Base-by-base conservation (phyloP, 257 asterid genomes). In the Gentiana straminea region DNA sequence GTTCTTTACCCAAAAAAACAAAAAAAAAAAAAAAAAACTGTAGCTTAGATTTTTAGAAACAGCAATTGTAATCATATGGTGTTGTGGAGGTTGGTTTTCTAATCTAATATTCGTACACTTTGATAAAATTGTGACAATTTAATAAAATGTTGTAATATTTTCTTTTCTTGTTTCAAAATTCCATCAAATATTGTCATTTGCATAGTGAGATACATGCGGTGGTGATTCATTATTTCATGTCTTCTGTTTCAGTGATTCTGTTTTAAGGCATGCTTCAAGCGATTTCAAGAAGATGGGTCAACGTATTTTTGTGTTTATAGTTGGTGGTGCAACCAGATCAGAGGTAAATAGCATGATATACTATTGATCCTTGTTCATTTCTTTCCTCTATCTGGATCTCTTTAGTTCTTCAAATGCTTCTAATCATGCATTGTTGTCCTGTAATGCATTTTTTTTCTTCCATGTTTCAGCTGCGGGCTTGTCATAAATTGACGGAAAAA, bases 301-400 rank as follows among this genome's bases (percentile, higher is more conserved):
- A 68, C 92, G 99, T n/a, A 83, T 92, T 66, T 88, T 92, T 72
- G 94, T 92, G 61, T 92, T 88, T 74, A 80, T 92, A 71, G 95
- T 85, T 74, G 99, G 99, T 51, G 99, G 99, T 52, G 95, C 99
- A 35, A 92, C 99, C 49, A 84, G 99, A 59, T 92, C 99, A 52
- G 99, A 92, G 99, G 95, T 88, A 76, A 63, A n/a, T 51, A 8
- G 41, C 33, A 37, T 57, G 13, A 55, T 55, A 41, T 13, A 13
- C 8, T 39, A 45, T 46, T 45, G 13, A 3, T 39, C 9, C 24
- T n/a, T 4, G 15, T 36, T 33, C 39, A n/a, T 32, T 5, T 24
- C 9, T 35, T 35, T 53, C n/a, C 52, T 8, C 64, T 24, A 41
- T 33, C 65, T 65, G 34, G 44, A n/a, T 65, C 8, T 12, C 33